Evolutionary conservation across 306 rosid genomes (phyloP), one percentile per base, ranked within the genome.

Genomic region (Quercus engelmannii): DNA sequence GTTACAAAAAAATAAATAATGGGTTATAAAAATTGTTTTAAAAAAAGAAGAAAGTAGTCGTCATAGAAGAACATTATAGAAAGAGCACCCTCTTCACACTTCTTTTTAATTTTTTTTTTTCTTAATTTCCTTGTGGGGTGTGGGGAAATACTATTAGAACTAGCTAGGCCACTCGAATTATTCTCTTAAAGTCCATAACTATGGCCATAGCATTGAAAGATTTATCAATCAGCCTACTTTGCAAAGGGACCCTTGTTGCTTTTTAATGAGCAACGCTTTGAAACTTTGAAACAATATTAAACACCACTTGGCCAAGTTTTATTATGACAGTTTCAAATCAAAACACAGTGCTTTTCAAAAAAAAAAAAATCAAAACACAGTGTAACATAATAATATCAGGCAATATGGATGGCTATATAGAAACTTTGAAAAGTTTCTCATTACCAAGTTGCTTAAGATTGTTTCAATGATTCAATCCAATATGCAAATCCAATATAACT

Each of bases 181-280:
- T n/a, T 31, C 55, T 18, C 82, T 72, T 55, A 78, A 83, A 89
- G 90, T 81, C 79, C 35, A 67, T 31, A 18, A 79, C 79, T 77
- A 82, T 78, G 87, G 77, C 90, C 94, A 87, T 20, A 56, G 86
- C 64, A 78, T 83, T 83, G 84, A 82, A 84, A 54, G 46, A 80
- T 77, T 86, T 68, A 18, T 13, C 76, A 69, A 81, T 65, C 76
- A 81, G 73, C 62, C 78, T n/a, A 72, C 62, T 64, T 83, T 68
- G 75, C 41, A 61, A 55, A 76, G 87, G 91, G 88, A 65, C 88
- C 90, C 79, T 74, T 62, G 21, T 33, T 74, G 52, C 77, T 69
- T 76, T 82, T 72, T 65, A 78, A 83, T 81, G 79, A 76, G 88
- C 77, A 76, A 74, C 67, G 80, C 38, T 83, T 74, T 82, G 82